These are phyloP conservation scores for Allium cepa DNA, from an alignment of 106 monocot genomes.

Conservation along the genomic window DNA sequence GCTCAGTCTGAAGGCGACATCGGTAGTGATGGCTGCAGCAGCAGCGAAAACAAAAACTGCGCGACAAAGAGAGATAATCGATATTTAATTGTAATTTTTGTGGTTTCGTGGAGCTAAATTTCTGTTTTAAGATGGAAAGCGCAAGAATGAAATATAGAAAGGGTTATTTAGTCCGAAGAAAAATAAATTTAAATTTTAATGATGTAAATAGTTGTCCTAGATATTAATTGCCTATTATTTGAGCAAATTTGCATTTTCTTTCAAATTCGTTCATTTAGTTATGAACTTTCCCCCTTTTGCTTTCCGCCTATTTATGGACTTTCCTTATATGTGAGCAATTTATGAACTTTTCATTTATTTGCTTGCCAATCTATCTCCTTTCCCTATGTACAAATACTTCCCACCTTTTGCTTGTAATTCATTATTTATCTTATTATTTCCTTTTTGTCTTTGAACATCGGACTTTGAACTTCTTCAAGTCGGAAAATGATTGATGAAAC, in stretches of 20 bases:
- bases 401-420: too few relatives aligned
- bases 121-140: neutral
- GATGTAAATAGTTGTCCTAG: too few relatives aligned
- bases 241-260: conserved; percentile 3
- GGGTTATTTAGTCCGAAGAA: neutral
- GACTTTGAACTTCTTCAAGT: neutral
- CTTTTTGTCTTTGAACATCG: neutral
- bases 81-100: too few relatives aligned
- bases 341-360: neutral
- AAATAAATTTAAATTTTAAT: too few relatives aligned
- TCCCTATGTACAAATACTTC: neutral
- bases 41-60: too few relatives aligned
- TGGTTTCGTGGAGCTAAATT: conserved; percentile 1
- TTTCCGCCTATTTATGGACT: neutral
- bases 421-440: neutral
- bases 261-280: conserved; percentile 11
- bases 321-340: neutral
- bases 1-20: too few relatives aligned
- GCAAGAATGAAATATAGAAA: neutral
- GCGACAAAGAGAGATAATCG: too few relatives aligned
- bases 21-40: too few relatives aligned
- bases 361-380: neutral
- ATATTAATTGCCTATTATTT: conserved; percentile 4
- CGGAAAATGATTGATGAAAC: conserved; percentile 8
- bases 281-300: conserved; percentile 9